Evolutionary conservation across 2,329 filamentous ascomycete genomes (phyloP), one percentile per base, ranked within the genome.

Genomic region (Exophiala spinifera): DNA sequence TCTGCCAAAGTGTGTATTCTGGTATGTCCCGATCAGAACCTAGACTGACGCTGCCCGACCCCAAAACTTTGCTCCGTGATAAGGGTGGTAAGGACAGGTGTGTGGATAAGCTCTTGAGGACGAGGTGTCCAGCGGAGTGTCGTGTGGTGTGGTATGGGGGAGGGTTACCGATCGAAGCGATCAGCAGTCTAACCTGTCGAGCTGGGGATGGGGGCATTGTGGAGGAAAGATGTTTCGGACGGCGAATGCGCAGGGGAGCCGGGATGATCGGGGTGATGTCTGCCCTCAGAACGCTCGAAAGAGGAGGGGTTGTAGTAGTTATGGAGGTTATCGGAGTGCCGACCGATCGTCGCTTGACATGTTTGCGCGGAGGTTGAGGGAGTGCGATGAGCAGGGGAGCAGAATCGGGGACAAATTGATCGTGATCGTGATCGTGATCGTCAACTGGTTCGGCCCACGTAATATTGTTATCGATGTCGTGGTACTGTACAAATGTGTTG

Each of bases 111-210:
- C 80, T 76, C 50, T 81, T 76, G 61, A 96, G 81, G 43, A 90
- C 81, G 52, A 84, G 81, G 74, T 97, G 92, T 10, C 91, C 94
- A 13, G 91, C 90, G 20, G 86, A 91, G 73, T 97, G 94, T 6
- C 92, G 84, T 17, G 89, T 95, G 60, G 86, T 79, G 61, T 82
- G 81, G 71, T 92, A 91, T 1, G 83, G 76, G 5, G 80, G 77
- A 5, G 88, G 90, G 65, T 97, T 97, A 63, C 94, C 94, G 59
- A 99, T 81, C 59, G 89, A 94, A 74, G 91, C 82, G 65, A 97
- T 79, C 53, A 97, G 82, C 63, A 95, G 83, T 36, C 79, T 81
- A n/a, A 61, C 59, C 11, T 55, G 46, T 11, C 57, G 55, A 46
- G 34, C 39, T 15, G 43, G 50, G 10, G 46, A 36, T 10, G 42